A percentile compares a stretch with the other conserved stretches of the same genome.
These are phyloP conservation scores for Fomitopsis palustris DNA, from an alignment of 1,284 basidiomycete genomes.

Conservation along the genomic window DNA sequence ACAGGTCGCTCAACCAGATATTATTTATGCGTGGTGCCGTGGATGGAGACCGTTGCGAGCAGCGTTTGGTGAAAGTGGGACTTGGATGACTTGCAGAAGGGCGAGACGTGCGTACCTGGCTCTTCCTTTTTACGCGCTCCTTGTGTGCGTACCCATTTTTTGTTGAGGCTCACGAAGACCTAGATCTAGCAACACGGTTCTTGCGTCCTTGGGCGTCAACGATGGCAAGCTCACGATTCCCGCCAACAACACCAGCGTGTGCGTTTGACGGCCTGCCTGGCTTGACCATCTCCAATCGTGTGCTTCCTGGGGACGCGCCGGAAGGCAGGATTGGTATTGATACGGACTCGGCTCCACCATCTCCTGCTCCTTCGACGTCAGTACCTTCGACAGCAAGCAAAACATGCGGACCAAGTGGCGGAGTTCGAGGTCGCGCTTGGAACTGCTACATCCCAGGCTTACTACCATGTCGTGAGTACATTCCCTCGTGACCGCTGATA, in stretches of 20 bases:
- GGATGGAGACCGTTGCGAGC: conserved; percentile 45
- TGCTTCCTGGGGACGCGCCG: not conserved
- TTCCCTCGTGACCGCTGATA: not conserved
- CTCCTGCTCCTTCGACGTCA: not conserved
- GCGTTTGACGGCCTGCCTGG: not conserved
- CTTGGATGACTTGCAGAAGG: conserved; percentile 51
- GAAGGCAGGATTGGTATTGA: not conserved
- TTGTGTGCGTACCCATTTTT: too few relatives aligned
- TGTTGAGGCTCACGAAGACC: too few relatives aligned
- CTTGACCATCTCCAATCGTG: not conserved
- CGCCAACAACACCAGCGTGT: too few relatives aligned
- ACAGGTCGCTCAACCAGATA: too few relatives aligned
- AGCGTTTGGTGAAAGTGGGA: conserved; percentile 52
- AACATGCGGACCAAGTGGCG: not conserved
- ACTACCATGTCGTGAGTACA: not conserved
- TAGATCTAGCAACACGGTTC: too few relatives aligned
- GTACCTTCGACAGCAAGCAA: not conserved
- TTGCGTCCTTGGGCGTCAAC: too few relatives aligned
- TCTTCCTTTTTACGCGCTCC: too few relatives aligned
- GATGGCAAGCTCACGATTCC: too few relatives aligned
- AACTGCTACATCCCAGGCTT: not conserved
- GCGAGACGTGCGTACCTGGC: conserved; percentile 50
- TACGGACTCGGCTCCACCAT: not conserved
- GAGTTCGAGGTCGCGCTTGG: not conserved
- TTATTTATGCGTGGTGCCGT: too few relatives aligned